Conservation (phyloP, 148 eudicot species). For the Cornus controversa region DNA sequence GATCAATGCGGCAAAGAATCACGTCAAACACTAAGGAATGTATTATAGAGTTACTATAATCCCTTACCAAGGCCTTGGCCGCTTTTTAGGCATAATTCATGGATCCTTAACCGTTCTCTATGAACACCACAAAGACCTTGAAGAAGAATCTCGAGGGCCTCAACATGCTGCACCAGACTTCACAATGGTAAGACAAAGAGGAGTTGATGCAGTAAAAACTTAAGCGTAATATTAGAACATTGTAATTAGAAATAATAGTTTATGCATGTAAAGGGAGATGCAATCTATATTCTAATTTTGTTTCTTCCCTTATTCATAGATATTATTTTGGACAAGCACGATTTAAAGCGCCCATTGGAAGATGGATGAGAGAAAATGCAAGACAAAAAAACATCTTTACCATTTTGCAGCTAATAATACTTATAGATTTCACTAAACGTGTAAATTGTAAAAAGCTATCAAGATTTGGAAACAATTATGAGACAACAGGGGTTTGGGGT, state of each 20-base stretch:
- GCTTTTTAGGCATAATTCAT: constrained; percentile 84
- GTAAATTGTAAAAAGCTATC: not conserved
- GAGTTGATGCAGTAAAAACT: not conserved
- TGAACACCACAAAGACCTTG: constrained; percentile 88
- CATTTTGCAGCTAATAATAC: too few relatives aligned
- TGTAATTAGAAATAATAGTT: not conserved
- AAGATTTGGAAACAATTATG: not conserved
- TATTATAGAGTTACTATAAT: not conserved
- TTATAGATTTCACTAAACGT: not conserved
- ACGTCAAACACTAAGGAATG: not conserved
- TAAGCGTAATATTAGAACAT: not conserved
- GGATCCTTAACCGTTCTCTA: constrained; percentile 68
- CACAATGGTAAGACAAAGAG: not conserved
- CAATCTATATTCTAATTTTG: not conserved
- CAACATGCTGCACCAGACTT: constrained; percentile 69
- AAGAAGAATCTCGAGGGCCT: constrained; percentile 94
- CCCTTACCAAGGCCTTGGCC: constrained; percentile 73
- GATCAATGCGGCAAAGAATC: not conserved
- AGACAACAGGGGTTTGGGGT: not conserved
- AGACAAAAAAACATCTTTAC: too few relatives aligned
- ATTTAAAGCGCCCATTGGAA: not conserved
- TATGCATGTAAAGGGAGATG: not conserved
- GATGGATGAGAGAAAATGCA: not conserved
- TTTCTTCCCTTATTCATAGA: too few relatives aligned
- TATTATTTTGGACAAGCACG: not conserved